Evolutionary conservation across 495 filamentous ascomycete genomes (phyloP).

Genomic region (Aeminium ludgeri): DNA sequence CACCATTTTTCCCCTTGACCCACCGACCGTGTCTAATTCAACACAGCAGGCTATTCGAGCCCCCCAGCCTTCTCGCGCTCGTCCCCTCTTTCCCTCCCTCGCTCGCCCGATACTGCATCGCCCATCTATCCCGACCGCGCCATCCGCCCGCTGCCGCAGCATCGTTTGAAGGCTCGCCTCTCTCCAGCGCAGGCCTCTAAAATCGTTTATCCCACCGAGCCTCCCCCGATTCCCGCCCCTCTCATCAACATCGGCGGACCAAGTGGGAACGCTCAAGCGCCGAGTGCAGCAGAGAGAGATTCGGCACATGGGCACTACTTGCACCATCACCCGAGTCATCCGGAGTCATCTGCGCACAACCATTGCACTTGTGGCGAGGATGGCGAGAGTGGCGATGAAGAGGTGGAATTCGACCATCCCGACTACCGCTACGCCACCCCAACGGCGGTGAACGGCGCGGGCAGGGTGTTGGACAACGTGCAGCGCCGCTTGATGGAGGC

Average conservation of each 20-base stretch:
- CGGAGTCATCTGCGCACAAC: neutral
- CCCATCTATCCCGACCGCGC: constrained; percentile 69
- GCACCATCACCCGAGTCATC: constrained; percentile 5
- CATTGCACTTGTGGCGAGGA: constrained; percentile 16
- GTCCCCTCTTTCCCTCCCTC: constrained; percentile 2
- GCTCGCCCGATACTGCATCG: constrained; percentile 45
- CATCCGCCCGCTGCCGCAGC: constrained; percentile 83
- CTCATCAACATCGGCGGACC: constrained; percentile 58
- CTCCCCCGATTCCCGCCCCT: constrained; percentile 45
- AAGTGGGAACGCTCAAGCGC: constrained; percentile 19
- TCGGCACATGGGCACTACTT: constrained; percentile 15
- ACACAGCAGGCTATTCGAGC: neutral
- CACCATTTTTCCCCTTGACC: neutral
- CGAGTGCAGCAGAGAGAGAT: neutral
- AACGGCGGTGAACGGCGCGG: neutral
- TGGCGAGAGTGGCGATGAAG: constrained; percentile 13
- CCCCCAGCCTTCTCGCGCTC: neutral
- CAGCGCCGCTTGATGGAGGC: constrained; percentile 7
- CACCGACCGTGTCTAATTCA: neutral
- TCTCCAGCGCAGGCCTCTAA: constrained; percentile 67
- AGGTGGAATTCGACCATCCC: constrained; percentile 19
- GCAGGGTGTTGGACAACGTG: constrained; percentile 8
- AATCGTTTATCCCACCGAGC: constrained; percentile 63
- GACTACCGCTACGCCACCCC: constrained; percentile 18
- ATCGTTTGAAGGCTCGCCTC: constrained; percentile 67